Base-by-base conservation (phyloP, 208 protist genomes). In the Polymyxa betae region DNA sequence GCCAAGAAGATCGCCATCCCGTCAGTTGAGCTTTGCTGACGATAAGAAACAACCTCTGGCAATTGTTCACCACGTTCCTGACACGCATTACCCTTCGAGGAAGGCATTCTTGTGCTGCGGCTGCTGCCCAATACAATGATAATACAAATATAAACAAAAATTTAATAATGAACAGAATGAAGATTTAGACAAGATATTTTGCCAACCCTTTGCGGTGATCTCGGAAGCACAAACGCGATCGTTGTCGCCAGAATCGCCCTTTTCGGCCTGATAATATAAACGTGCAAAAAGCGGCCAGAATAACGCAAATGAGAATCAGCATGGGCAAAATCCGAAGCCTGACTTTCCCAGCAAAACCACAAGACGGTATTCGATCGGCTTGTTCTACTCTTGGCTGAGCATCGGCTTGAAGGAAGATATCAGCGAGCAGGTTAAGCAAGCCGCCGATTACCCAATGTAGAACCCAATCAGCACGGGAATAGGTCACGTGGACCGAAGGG, bases 101-200 rank as follows among this genome's bases (percentile, higher is more conserved):
- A 5, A 5, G 16, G 72, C 5, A 35, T 40, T 38, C 72, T 40
- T 20, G 5, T 43, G 40, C n/a, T 5, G 16, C 5, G 72, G 16
- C 16, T 82, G 72, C 72, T 82, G 72, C 72, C 12, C n/a, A 82
- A 82, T 82, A 82, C 72, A 82, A 43, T 82, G 35, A n/a, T 82
- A 40, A n/a, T 29, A 60, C 24, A 5, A 60, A 24, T 60, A 60
- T 29, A 29, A 5, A 60, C 12, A 5, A 29, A 60, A 29, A 60
- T 60, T 29, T 5, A 60, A 29, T 5, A 29, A 29, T 60, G 5
- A 60, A 60, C 24, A 29, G 5, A 5, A 60, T 60, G 49, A 29
- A 60, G 49, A 60, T 60, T 60, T 60, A 29, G 5, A 24, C 49
- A 5, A 5, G 12, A 60, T 60, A 60, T 60, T 5, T 60, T 60